Base-by-base conservation (phyloP, 2,329 filamentous ascomycete species). In the Xylogone sp. region DNA sequence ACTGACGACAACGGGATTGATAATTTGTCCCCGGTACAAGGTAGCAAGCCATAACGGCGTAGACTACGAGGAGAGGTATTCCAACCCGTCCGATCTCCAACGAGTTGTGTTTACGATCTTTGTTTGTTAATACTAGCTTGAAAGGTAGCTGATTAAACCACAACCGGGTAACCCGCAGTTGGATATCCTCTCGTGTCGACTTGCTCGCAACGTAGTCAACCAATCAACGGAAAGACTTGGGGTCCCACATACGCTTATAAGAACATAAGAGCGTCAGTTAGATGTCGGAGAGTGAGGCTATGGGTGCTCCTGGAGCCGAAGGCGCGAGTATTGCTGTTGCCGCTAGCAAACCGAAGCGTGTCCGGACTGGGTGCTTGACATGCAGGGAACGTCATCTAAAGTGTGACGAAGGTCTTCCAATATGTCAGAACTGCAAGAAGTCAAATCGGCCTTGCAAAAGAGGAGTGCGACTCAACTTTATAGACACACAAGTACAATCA, bases 351-450 rank as follows among this genome's bases (percentile, higher is more conserved):
- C 84, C 90, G n/a, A 93, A 87, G 71, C 79, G 92, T 57, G 90
- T 95, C 18, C 84, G 93, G 45, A 97, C 92, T 2, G 92, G 92
- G 34, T 97, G 92, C 67, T 73, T 96, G 58, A 97, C 92, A 2
- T 97, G 92, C 69, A 80, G 92, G 59, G 88, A 96, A 68, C 78
- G 91, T 45, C 92, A 96, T 74, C 75, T 96, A 48, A 96, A 96
- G 69, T 96, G 92, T 68, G 92, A 96, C 65, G 90, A 96, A 68
- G 85, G 64, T 19, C 62, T 71, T 3, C 78, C 79, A 5, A 72
- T 77, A 29, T 83, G 80, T 57, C 76, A 87, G 62, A 97, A 97
- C 64, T 97, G 93, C 70, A 82, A 83, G 53, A 97, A 96, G 71
- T 94, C 92, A 48, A 92, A 84, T 63, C 79, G 93, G 47, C 76